These are phyloP conservation scores for Pythium phragmitis DNA, from an alignment of 352 stramenopile species.

Conservation along the genomic window DNA sequence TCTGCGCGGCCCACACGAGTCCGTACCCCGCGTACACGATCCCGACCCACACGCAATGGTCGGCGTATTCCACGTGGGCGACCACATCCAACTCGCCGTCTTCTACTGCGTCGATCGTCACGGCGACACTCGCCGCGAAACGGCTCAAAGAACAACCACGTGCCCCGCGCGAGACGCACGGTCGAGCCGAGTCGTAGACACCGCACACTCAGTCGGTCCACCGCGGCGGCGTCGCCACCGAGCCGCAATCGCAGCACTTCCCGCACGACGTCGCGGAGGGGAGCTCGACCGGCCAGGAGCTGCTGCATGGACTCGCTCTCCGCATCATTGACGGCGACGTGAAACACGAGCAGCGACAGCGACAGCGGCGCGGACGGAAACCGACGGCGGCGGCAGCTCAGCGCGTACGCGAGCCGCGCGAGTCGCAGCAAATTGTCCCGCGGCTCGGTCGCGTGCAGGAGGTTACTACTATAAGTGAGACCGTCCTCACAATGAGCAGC, in stretches of 20 bases:
- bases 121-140: neutral
- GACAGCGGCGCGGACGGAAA: neutral
- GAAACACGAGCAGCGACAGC: neutral
- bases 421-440: neutral
- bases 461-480: no score
- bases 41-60: neutral
- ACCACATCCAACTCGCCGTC: neutral
- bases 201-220: neutral
- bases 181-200: neutral
- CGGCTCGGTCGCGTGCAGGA: neutral
- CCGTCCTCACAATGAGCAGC: no score
- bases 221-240: neutral
- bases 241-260: neutral
- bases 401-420: slow-evolving; percentile 6
- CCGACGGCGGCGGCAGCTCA: neutral
- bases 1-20: neutral
- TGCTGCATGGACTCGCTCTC: neutral
- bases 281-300: neutral
- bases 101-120: neutral
- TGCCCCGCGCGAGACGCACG: neutral
- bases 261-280: neutral
- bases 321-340: neutral
- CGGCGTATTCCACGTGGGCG: neutral
- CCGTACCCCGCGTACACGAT: slow-evolving; percentile 1
- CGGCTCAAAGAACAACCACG: slow-evolving; percentile 5